Conservation (phyloP, 768 basidiomycete species). For the Tylopilus plumbeoviolaceoides region DNA sequence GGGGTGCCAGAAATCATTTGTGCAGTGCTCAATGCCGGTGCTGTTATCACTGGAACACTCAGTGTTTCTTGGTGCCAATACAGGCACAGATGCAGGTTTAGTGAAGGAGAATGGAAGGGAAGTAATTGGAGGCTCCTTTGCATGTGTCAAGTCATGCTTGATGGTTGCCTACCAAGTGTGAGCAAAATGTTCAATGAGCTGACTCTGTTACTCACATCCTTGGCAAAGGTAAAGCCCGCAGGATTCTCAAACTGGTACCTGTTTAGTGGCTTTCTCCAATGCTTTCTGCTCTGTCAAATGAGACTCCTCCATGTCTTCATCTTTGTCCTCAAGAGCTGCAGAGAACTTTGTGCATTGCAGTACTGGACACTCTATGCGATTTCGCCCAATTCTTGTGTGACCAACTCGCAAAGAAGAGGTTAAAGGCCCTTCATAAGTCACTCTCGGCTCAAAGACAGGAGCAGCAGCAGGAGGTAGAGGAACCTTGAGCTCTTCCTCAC, state of each 20-base stretch:
- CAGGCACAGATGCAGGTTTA: conserved; percentile 25
- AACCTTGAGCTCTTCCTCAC: conserved; percentile 16
- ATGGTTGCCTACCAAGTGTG: conserved; percentile 30
- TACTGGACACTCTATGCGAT: conserved; percentile 56
- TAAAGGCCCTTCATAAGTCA: conserved; percentile 16
- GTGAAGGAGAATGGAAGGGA: conserved; percentile 63
- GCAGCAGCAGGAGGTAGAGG: conserved; percentile 14
- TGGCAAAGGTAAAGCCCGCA: conserved; percentile 63
- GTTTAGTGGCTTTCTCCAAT: conserved; percentile 54
- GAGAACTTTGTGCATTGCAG: conserved; percentile 57
- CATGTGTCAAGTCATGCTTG: conserved; percentile 38
- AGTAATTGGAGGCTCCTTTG: conserved; percentile 62
- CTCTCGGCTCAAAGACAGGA: conserved; percentile 20
- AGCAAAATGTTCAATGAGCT: background rate
- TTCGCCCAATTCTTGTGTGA: conserved; percentile 51
- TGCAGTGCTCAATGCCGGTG: conserved; percentile 9
- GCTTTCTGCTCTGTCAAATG: conserved; percentile 41
- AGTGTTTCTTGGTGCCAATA: background rate
- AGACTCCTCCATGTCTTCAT: conserved; percentile 39
- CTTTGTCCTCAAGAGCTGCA: conserved; percentile 54
- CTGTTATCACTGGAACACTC: conserved; percentile 2
- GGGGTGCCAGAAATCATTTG: conserved; percentile 38
- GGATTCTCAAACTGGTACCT: conserved; percentile 58
- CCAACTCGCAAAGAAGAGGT: conserved; percentile 66
- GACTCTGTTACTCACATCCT: conserved; percentile 42